Conservation (phyloP, 805 yeast genomes). For the Candida rishiriensis region DNA sequence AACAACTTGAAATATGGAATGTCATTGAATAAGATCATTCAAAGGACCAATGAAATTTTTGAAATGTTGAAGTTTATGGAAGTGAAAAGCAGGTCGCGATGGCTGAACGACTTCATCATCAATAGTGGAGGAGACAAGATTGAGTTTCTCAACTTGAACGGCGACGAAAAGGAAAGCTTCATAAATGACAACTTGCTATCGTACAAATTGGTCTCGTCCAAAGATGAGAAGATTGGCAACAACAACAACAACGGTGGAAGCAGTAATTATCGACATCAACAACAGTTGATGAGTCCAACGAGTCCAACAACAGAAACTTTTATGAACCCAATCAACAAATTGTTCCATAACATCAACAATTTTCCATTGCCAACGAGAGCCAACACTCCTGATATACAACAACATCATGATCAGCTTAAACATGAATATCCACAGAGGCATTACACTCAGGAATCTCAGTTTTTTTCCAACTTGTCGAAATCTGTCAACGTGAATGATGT, state of each 20-base stretch:
- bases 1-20: conserved; percentile 54
- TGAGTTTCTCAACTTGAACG: conserved; percentile 25
- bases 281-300: conserved; percentile 7
- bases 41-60: conserved; percentile 51
- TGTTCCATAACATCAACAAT: conserved; percentile 28
- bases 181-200: conserved; percentile 19
- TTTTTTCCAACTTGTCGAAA: conserved; percentile 16
- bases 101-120: conserved; percentile 59
- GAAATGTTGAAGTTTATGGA: conserved; percentile 57
- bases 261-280: not conserved
- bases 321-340: conserved; percentile 26
- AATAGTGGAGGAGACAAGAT: conserved; percentile 23
- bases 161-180: conserved; percentile 18
- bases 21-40: conserved; percentile 33
- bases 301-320: conserved; percentile 17
- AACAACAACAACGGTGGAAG: not conserved
- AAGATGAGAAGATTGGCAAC: not conserved
- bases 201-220: conserved; percentile 11
- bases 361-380: conserved; percentile 14
- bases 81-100: conserved; percentile 46
- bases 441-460: conserved; percentile 3
- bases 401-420: not conserved
- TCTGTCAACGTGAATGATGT: conserved; percentile 29
- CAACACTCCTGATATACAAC: conserved; percentile 8
- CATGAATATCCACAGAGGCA: not conserved